Evolutionary conservation across 2,329 filamentous ascomycete genomes (phyloP), one percentile per base, ranked within the genome.

Genomic region (Pyricularia sp.): DNA sequence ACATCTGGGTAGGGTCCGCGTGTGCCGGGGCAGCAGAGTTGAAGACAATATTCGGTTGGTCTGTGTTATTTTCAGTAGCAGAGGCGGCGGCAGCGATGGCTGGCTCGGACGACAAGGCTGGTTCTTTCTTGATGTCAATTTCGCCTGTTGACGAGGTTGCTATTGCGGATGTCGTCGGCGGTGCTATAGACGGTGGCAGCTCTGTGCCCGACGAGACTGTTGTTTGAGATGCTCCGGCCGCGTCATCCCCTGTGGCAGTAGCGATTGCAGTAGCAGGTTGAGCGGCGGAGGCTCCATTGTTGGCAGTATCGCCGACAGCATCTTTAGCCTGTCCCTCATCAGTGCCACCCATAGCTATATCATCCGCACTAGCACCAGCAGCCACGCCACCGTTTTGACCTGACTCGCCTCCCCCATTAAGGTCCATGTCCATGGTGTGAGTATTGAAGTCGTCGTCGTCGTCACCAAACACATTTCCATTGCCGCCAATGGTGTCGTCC

Each of bases 381-480:
- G 4, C 40, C 19, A 49, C 40, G 61, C 62, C 61, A 3, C 75
- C 73, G 33, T 81, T 74, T 40, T 77, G 77, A 0, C 74, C 75
- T 1, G 77, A 71, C 33, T 75, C 75, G 24, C 72, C 69, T 22
- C 77, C 74, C 62, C 76, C 71, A 64, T 76, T 76, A 71, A 81
- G 79, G 49, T 86, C 86, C 75, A 96, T 88, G 65, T 87, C 62
- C 22, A 35, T 44, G 12, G 57, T 31, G 80, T 3, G 87, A 88
- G 69, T 96, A 92, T 68, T 93, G 90, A 49, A 44, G 69, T 92
- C 88, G 66, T 96, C 91, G 55, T 96, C 91, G 59, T 96, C 91
- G 13, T 89, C 87, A 0, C 84, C 89, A 73, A 91, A 96, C 4
- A 84, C 87, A 28, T 82, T 74, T 7, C 62, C 62, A n/a, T 62